Evolutionary conservation across 768 basidiomycete species (phyloP).

Genomic region (Pisolithus marmoratus): DNA sequence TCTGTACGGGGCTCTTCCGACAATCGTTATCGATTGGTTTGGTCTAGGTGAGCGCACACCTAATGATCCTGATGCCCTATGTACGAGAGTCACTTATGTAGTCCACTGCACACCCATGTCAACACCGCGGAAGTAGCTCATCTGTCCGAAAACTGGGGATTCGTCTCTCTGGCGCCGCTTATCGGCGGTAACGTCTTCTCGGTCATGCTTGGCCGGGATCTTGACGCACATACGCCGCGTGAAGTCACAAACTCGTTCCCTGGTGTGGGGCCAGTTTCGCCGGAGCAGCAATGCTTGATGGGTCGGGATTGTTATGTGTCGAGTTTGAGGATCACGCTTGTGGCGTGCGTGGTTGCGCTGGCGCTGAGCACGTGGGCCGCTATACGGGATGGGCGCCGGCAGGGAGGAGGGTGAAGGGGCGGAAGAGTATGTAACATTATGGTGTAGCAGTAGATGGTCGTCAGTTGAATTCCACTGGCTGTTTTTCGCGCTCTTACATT

Average conservation of each 20-base stretch:
- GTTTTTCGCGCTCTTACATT: too few relatives aligned
- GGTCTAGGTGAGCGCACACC: constrained; percentile 58
- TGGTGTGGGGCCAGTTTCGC: constrained; percentile 14
- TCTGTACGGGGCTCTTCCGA: constrained; percentile 66
- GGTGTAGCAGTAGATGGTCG: too few relatives aligned
- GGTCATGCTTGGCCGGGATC: constrained; percentile 73
- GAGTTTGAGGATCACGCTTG: constrained; percentile 44
- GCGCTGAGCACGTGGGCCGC: constrained; percentile 34
- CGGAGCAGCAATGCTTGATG: constrained; percentile 44
- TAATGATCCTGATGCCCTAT: too few relatives aligned
- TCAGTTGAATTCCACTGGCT: too few relatives aligned
- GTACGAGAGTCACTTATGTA: neutral
- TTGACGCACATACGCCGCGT: constrained; percentile 59
- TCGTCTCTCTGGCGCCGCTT: constrained; percentile 64
- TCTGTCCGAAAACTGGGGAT: constrained; percentile 87
- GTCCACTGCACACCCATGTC: neutral
- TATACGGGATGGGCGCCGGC: constrained; percentile 23
- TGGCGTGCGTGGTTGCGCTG: constrained; percentile 32
- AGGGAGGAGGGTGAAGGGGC: neutral
- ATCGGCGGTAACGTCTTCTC: constrained; percentile 82
- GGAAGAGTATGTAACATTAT: neutral
- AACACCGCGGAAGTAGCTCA: constrained; percentile 37
- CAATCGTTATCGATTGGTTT: constrained; percentile 85
- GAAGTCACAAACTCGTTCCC: neutral
- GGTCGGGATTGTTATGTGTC: constrained; percentile 57